These are phyloP conservation scores for Prunus salicina DNA, from an alignment of 306 rosid species.

Conservation along the genomic window DNA sequence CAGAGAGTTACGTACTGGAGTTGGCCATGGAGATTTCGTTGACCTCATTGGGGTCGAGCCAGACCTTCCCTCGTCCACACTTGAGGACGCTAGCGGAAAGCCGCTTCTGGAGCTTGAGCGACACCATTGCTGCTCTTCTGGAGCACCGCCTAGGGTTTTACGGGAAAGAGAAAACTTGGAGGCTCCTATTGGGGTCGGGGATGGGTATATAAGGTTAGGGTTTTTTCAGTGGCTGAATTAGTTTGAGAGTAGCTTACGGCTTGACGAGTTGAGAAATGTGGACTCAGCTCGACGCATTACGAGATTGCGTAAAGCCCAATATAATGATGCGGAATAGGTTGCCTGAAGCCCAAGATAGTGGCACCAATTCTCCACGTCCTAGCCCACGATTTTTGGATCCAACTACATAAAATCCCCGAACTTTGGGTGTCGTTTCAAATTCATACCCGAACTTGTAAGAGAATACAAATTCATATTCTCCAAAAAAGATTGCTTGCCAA, in stretches of 20 bases:
- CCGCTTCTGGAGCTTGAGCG: slow-evolving; percentile 93
- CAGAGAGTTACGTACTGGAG: slow-evolving; percentile 49
- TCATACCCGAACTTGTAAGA: too few relatives aligned
- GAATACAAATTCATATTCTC: too few relatives aligned
- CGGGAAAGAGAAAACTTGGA: neutral
- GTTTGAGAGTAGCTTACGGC: neutral
- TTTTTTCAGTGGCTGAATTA: neutral
- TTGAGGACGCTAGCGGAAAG: slow-evolving; percentile 89
- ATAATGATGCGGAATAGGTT: neutral
- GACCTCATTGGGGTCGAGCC: slow-evolving; percentile 95
- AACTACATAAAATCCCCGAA: too few relatives aligned
- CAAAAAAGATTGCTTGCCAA: too few relatives aligned
- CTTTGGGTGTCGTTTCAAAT: too few relatives aligned
- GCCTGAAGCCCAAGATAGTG: too few relatives aligned
- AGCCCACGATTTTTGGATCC: too few relatives aligned
- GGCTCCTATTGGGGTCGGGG: neutral
- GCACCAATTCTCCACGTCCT: too few relatives aligned
- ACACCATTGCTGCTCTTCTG: slow-evolving; percentile 54
- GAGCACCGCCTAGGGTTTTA: slow-evolving; percentile 9
- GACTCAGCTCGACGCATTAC: neutral
- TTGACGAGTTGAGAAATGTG: neutral
- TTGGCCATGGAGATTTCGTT: slow-evolving; percentile 95
- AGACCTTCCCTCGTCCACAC: slow-evolving; percentile 91
- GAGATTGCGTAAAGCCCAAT: neutral
- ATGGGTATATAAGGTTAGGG: neutral